Percentiles rank a stretch among this genome's conserved stretches.
Conservation (phyloP, 2,329 filamentous ascomycete genomes). For the Monosporascus sp. region DNA sequence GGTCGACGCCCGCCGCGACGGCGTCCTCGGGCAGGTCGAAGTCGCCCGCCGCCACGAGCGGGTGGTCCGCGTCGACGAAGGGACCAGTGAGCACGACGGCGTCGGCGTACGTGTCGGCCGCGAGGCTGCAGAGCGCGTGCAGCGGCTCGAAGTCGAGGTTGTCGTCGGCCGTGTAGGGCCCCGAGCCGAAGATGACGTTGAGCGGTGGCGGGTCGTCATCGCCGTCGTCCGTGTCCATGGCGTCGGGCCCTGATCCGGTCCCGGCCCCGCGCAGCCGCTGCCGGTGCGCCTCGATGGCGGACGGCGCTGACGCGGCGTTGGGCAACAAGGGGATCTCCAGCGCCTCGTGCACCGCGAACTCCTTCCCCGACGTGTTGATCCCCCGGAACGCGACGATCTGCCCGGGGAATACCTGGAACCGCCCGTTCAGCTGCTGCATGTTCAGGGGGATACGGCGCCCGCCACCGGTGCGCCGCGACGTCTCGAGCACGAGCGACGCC, state of each 20-base stretch:
- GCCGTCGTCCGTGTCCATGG: conserved; percentile 51
- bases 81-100: conserved; percentile 76
- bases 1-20: conserved; percentile 61
- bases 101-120: conserved; percentile 70
- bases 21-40: conserved; percentile 68
- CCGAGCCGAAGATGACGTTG: conserved; percentile 71
- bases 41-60: conserved; percentile 74
- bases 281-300: conserved; percentile 61
- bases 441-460: conserved; percentile 78
- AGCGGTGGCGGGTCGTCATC: conserved; percentile 56
- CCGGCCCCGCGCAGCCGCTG: conserved; percentile 58
- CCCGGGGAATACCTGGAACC: conserved; percentile 85
- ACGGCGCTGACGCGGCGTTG: conserved; percentile 63
- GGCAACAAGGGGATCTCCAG: conserved; percentile 70
- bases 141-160: conserved; percentile 88
- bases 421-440: conserved; percentile 56
- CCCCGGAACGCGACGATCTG: conserved; percentile 86
- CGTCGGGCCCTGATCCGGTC: conserved; percentile 36
- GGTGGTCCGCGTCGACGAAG: conserved; percentile 89
- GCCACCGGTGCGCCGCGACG: conserved; percentile 75
- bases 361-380: conserved; percentile 78
- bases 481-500: conserved; percentile 82
- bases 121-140: conserved; percentile 72
- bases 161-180: conserved; percentile 88
- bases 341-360: conserved; percentile 75